Evolutionary conservation across 441 rosid genomes (phyloP).

Genomic region (Aquilaria agallochum): DNA sequence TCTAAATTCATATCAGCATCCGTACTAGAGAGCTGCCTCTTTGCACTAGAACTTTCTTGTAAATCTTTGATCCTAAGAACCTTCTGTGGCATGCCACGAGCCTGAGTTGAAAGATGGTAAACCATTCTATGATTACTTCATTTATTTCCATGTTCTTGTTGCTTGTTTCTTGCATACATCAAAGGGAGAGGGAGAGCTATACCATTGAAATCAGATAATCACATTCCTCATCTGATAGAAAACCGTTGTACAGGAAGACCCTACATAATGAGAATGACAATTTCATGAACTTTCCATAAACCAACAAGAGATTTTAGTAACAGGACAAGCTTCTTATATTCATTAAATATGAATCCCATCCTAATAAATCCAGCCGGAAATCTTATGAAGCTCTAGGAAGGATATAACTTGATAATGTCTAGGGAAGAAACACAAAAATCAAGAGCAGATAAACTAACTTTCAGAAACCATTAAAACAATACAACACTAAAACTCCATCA

Average conservation of each 20-base stretch:
- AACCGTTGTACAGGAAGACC: conserved; percentile 67
- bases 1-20: conserved; percentile 27
- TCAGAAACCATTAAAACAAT: too few relatives aligned
- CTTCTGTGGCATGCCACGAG: conserved; percentile 23
- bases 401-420: neutral
- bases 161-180: neutral
- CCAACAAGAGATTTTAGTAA: conserved; percentile 2
- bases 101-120: conserved; percentile 32
- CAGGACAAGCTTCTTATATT: neutral
- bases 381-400: conserved; percentile 3
- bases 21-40: conserved; percentile 31
- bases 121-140: conserved; percentile 9
- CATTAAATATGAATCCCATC: neutral
- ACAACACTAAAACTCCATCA: conserved; percentile 12
- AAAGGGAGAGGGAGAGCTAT: conserved; percentile 8
- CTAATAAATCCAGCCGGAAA: neutral
- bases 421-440: neutral
- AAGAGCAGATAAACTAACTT: conserved; percentile 6
- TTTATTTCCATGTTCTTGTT: neutral
- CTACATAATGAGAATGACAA: conserved; percentile 34
- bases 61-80: conserved; percentile 18
- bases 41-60: conserved; percentile 22
- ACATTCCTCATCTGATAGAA: conserved; percentile 74
- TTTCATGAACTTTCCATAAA: conserved; percentile 17
- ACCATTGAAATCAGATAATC: conserved; percentile 75